phyloP scores from a whole-genome alignment of 352 stramenopile species.

The Globisporangium mamillatum region DNA sequence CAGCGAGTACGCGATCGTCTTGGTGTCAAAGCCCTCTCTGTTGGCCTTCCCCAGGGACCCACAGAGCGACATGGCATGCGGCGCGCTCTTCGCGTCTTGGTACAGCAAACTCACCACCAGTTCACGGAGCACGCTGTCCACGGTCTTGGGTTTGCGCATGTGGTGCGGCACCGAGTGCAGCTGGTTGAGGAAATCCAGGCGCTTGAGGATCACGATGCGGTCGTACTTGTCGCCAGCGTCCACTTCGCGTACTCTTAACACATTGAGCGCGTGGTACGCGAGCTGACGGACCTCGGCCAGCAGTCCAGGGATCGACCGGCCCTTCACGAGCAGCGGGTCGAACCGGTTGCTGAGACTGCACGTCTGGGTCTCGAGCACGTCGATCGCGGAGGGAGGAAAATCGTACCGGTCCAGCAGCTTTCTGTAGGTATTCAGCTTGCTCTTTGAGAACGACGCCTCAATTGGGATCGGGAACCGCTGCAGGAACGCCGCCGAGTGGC shows the following conservation, averaged over 20 bases:
- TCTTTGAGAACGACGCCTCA: slow-evolving; percentile 24
- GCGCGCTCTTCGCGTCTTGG: slow-evolving; percentile 25
- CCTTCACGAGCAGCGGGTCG: slow-evolving; percentile 38
- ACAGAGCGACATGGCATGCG: slow-evolving; percentile 22
- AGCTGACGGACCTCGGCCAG: slow-evolving; percentile 39
- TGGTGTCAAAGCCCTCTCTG: slow-evolving; percentile 36
- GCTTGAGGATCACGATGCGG: slow-evolving; percentile 21
- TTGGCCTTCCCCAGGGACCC: slow-evolving; percentile 32
- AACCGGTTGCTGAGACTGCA: slow-evolving; percentile 55
- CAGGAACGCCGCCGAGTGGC: slow-evolving; percentile 39
- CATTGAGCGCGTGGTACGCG: slow-evolving; percentile 51
- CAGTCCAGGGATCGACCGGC: slow-evolving; percentile 37
- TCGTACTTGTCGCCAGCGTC: slow-evolving; percentile 20
- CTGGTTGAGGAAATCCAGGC: slow-evolving; percentile 25
- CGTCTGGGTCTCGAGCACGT: slow-evolving; percentile 53
- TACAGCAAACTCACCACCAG: slow-evolving; percentile 54
- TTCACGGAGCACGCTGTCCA: slow-evolving; percentile 42
- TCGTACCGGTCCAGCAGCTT: slow-evolving; percentile 56
- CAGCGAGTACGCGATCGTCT: slow-evolving; percentile 54
- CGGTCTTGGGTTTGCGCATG: slow-evolving; percentile 24
- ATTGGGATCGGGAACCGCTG: slow-evolving; percentile 46
- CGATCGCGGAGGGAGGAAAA: slow-evolving; percentile 56
- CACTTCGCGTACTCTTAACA: slow-evolving; percentile 39
- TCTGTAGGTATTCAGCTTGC: slow-evolving; percentile 56
- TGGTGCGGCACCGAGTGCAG: slow-evolving; percentile 33